Evolutionary conservation across 108 stramenopile genomes (phyloP).

Genomic region (Fistulifera solaris): DNA sequence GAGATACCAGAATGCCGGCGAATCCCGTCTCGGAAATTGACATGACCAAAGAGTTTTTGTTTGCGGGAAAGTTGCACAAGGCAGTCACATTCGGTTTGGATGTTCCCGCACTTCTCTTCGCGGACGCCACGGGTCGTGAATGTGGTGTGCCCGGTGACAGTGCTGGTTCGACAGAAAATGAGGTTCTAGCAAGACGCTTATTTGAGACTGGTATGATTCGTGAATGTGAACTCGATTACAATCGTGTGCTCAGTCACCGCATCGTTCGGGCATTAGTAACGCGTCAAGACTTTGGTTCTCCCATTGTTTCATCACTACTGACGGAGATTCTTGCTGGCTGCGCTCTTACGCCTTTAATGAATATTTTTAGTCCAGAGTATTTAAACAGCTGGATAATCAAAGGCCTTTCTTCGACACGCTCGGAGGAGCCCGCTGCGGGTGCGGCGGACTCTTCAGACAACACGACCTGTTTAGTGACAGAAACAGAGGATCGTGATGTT

Average conservation of each 20-base stretch:
- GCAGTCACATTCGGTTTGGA: constrained; percentile 83
- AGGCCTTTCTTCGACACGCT: constrained; percentile 10
- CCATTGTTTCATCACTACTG: constrained; percentile 42
- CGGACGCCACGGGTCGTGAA: constrained; percentile 60
- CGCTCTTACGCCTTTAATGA: constrained; percentile 61
- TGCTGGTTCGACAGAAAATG: constrained; percentile 3
- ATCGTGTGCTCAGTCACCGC: constrained; percentile 61
- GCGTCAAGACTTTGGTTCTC: constrained; percentile 50
- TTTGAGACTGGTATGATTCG: constrained; percentile 37
- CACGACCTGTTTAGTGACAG: too few species aligned
- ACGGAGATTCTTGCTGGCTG: constrained; percentile 60
- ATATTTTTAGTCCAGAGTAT: constrained; percentile 55
- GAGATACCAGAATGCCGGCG: background rate
- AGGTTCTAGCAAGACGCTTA: constrained; percentile 59
- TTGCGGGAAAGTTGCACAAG: constrained; percentile 64
- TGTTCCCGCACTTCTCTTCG: constrained; percentile 75
- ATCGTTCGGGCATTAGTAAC: constrained; percentile 48
- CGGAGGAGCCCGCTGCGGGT: too few species aligned
- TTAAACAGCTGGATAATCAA: constrained; percentile 54
- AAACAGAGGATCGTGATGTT: too few species aligned
- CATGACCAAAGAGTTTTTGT: constrained; percentile 61
- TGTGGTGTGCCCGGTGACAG: constrained; percentile 24
- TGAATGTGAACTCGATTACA: constrained; percentile 82
- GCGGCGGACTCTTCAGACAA: too few species aligned
- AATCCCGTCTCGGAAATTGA: constrained; percentile 48